Percentiles rank a stretch among this genome's conserved stretches.
These are phyloP conservation scores for Oemleria cerasiformis DNA, from an alignment of 306 rosid genomes.

Conservation along the genomic window DNA sequence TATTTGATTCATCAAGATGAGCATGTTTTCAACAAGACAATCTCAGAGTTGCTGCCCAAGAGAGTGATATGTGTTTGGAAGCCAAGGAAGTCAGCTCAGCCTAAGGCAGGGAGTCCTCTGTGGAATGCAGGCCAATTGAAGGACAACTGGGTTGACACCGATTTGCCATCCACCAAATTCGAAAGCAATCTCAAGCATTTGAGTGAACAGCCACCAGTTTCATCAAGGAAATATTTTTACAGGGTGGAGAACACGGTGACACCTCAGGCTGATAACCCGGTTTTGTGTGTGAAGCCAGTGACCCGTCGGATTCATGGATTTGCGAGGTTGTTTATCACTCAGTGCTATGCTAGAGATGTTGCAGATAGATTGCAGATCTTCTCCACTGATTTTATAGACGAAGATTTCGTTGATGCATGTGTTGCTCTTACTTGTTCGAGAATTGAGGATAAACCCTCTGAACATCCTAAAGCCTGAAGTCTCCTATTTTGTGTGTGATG, in stretches of 20 bases:
- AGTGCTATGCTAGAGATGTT: constrained; percentile 42
- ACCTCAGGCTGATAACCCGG: constrained; percentile 70
- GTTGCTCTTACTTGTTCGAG: constrained; percentile 70
- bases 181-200: constrained; percentile 70
- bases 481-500: neutral
- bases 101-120: constrained; percentile 54
- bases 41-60: constrained; percentile 62
- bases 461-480: constrained; percentile 30
- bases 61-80: constrained; percentile 83
- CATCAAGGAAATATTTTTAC: constrained; percentile 64
- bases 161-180: constrained; percentile 82
- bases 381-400: constrained; percentile 75
- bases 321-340: constrained; percentile 66
- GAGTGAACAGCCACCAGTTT: constrained; percentile 57
- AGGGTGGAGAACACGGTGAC: constrained; percentile 95
- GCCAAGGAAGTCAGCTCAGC: constrained; percentile 65
- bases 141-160: constrained; percentile 84
- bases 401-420: constrained; percentile 83
- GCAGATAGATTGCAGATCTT: constrained; percentile 64
- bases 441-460: constrained; percentile 40
- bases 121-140: constrained; percentile 66
- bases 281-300: constrained; percentile 76
- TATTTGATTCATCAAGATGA: constrained; percentile 66
- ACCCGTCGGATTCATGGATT: constrained; percentile 63
- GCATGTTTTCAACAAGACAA: constrained; percentile 47